Base-by-base conservation (phyloP, 345 rosid species). In the Cardamine occulta region DNA sequence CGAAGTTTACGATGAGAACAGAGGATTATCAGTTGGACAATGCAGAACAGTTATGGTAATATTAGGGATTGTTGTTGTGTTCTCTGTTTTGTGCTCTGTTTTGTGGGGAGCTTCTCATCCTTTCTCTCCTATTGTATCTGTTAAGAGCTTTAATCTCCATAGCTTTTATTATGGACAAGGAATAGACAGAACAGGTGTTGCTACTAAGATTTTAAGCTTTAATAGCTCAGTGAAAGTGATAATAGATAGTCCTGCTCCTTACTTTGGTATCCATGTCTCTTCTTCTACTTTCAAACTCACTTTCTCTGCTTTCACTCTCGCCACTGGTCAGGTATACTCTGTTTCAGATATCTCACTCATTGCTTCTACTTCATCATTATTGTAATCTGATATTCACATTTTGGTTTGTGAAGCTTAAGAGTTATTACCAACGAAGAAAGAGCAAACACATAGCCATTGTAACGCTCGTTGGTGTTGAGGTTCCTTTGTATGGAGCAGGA, bases 401-500 rank as follows among this genome's bases (percentile, higher is more conserved):
- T 39, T 52, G 59, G n/a, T 48, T 58, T 28, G 59, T 42, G 37
- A 24, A 93, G 97, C 49, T 90, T 76, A 85, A 84, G 82, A 87
- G 86, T 54, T 86, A 89, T 80, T 88, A 84, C 82, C 98, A 90
- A 26, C 91, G 93, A 1, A 84, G 89, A 80, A 90, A 90, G 90
- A 89, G 98, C 55, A 79, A 58, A 39, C 77, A 91, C 66, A 32
- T 68, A 6, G 80, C 84, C 28, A 68, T 72, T 4, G 89, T 88
- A 24, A 77, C 45, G 51, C 80, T 93, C 32, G 11, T 78, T 31
- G 93, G 93, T 9, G 69, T 75, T 0, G 86, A 77, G 82, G 85
- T 90, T 64, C 93, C 98, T 29, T 45, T 93, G 42, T 93, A 90
- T 65, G 98, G 97, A 57, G 97, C 95, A 6, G 95, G 97, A 59